Evolutionary conservation across 176 grass and related monocot species (phyloP).

Genomic region (Phoenix dactylifera): DNA sequence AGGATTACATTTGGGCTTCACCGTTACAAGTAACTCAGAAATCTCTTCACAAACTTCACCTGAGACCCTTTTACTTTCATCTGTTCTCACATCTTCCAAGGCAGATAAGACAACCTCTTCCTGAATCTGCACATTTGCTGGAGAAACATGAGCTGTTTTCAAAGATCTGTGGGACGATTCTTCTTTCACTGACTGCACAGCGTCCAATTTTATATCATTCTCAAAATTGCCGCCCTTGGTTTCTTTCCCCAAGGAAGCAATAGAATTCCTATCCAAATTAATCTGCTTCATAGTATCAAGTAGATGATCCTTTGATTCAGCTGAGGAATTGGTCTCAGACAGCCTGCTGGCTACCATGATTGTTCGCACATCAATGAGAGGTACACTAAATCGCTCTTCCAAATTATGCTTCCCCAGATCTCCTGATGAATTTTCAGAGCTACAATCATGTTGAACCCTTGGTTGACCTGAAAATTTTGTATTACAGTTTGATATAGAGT

Average conservation of each 20-base stretch:
- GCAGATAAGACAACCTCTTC: not conserved
- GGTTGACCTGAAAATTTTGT: too few relatives aligned
- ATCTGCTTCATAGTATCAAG: constrained; percentile 11
- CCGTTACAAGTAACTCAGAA: too few relatives aligned
- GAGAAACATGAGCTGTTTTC: too few relatives aligned
- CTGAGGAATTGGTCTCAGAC: constrained; percentile 15
- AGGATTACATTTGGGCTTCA: too few relatives aligned
- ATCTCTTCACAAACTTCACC: too few relatives aligned
- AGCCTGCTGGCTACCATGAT: constrained; percentile 9
- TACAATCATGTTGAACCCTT: too few relatives aligned
- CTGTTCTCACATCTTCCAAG: constrained; percentile 1
- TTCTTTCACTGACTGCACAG: constrained; percentile 19
- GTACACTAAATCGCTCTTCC: constrained; percentile 7
- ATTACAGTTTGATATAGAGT: too few relatives aligned
- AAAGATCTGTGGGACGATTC: constrained; percentile 4
- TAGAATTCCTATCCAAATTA: constrained; percentile 19
- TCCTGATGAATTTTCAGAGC: constrained; percentile 14
- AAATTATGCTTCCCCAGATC: constrained; percentile 2
- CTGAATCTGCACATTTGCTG: too few relatives aligned
- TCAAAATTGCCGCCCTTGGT: constrained; percentile 12
- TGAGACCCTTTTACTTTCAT: too few relatives aligned
- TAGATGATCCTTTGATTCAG: constrained; percentile 15
- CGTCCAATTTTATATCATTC: constrained; percentile 8
- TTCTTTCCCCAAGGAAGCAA: constrained; percentile 22
- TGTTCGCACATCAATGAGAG: not conserved